Percentiles rank a stretch among this genome's conserved stretches.
phyloP scores from a whole-genome alignment of 768 basidiomycete species.

The Tephrocybe sp. region DNA sequence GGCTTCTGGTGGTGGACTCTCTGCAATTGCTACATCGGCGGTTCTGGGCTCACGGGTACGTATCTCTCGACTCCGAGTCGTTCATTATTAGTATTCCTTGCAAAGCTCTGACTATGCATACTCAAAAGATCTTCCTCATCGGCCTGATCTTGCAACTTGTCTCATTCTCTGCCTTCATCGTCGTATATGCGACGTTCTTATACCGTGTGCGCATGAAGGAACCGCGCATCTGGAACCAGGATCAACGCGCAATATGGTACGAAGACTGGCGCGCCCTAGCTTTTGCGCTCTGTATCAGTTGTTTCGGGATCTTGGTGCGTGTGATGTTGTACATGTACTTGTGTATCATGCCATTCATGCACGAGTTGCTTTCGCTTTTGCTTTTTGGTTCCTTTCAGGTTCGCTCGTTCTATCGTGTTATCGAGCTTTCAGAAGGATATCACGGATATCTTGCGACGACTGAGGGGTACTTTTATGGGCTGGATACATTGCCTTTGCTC shows the following conservation, averaged over 20 bases:
- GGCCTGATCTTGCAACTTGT: constrained; percentile 54
- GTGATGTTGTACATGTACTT: constrained; percentile 10
- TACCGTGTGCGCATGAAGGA: constrained; percentile 41
- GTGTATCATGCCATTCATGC: constrained; percentile 1
- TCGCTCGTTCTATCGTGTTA: constrained; percentile 58
- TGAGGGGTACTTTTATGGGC: constrained; percentile 61
- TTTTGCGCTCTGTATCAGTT: constrained; percentile 48
- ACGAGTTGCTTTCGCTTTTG: constrained; percentile 26
- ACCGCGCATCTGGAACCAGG: constrained; percentile 37
- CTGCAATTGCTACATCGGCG: constrained; percentile 34
- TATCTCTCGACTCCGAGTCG: not conserved
- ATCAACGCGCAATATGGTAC: constrained; percentile 40
- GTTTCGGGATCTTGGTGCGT: constrained; percentile 56
- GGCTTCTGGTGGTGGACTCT: constrained; percentile 48
- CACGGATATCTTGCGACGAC: constrained; percentile 51
- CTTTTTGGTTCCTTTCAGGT: too few species aligned
- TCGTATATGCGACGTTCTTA: constrained; percentile 45
- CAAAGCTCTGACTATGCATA: not conserved
- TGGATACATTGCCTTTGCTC: constrained; percentile 65
- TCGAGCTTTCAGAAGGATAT: constrained; percentile 68
- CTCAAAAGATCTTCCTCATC: constrained; percentile 11
- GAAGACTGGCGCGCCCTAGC: constrained; percentile 58
- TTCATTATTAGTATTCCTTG: not conserved
- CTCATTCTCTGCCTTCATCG: constrained; percentile 49
- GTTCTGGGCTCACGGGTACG: constrained; percentile 34